Evolutionary conservation across 768 basidiomycete genomes (phyloP), one percentile per base, ranked within the genome.

Genomic region (Lentinula aciculospora): DNA sequence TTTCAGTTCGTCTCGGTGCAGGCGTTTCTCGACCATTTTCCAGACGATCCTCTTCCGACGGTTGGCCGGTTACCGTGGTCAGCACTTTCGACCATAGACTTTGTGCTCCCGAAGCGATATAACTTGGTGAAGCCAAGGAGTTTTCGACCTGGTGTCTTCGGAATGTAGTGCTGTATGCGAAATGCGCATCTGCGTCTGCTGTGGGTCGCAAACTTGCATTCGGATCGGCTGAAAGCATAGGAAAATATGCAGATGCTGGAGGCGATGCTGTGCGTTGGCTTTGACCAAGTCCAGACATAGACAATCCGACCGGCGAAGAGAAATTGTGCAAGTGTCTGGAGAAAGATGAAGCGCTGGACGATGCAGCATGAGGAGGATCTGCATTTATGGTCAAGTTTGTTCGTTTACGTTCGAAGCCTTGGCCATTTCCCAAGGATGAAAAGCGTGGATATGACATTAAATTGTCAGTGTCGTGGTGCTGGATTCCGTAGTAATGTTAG

Each of bases 231-330:
- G 81, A 76, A 31, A 84, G 77, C 1, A 81, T 68, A 0, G 86
- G 79, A 64, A 92, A 93, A 69, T 92, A 92, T 0, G 88, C 79
- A 2, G 90, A 91, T 0, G 91, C 91, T 0, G 91, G 91, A 2
- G 89, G 91, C 5, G 88, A 89, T 1, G 76, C 76, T 1, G 67
- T 58, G 48, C 76, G 68, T 39, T 58, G 62, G 39, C 23, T 25
- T 42, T 34, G 37, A 27, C 21, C 29, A 32, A 27, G 23, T 25
- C 25, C 29, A 4, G 46, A 5, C 45, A 57, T 48, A 28, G 54
- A 45, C 3, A 46, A 40, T 19, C 54, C 54, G 19, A 34, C 40
- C 3, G 46, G 56, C 7, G 46, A 49, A n/a, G 56, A 57, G n/a
- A 27, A 32, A 15, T 37, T 27, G 31, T 46, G 27, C 10, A 25